Percentiles rank a stretch among this genome's conserved stretches.
Evolutionary conservation across 257 asterid genomes (phyloP).

Genomic region (Ilex aquifolium): DNA sequence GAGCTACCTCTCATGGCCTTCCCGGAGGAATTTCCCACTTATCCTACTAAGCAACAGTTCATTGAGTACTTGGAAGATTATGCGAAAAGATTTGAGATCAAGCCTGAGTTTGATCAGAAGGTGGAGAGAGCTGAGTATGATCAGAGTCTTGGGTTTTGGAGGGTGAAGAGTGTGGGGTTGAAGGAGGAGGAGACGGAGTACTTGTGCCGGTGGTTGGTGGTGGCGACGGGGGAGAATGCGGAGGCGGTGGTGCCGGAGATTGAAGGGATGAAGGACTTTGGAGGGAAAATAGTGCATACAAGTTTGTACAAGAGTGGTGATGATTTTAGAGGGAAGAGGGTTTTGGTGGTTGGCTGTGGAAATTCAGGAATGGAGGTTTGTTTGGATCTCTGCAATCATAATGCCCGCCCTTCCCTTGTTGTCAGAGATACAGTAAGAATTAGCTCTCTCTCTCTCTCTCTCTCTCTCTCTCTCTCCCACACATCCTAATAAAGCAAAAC

Average conservation of each 20-base stretch:
- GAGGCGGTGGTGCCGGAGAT: slow-evolving; percentile 58
- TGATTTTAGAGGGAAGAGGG: slow-evolving; percentile 44
- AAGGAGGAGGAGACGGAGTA: slow-evolving; percentile 29
- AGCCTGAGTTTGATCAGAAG: slow-evolving; percentile 42
- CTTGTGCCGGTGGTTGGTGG: slow-evolving; percentile 58
- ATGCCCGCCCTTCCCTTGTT: slow-evolving; percentile 60
- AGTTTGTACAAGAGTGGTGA: slow-evolving; percentile 58
- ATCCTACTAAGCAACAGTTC: slow-evolving; percentile 73
- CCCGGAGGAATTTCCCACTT: slow-evolving; percentile 60
- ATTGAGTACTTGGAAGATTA: slow-evolving; percentile 48
- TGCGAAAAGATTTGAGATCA: slow-evolving; percentile 48
- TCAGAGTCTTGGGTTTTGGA: slow-evolving; percentile 37
- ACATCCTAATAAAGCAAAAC: not conserved
- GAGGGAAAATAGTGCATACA: slow-evolving; percentile 57
- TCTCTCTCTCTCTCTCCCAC: not conserved
- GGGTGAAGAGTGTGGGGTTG: slow-evolving; percentile 31
- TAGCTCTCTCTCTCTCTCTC: not conserved
- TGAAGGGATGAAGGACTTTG: slow-evolving; percentile 49
- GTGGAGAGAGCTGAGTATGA: slow-evolving; percentile 57
- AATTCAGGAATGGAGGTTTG: slow-evolving; percentile 96
- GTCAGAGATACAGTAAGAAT: slow-evolving; percentile 74
- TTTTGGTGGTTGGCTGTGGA: slow-evolving; percentile 85
- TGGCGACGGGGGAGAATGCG: slow-evolving; percentile 86
- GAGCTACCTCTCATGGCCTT: slow-evolving; percentile 77
- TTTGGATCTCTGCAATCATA: slow-evolving; percentile 73